Evolutionary conservation across 2,329 filamentous ascomycete genomes (phyloP), one percentile per base, ranked within the genome.

Genomic region (Metarhizium guizhouense): DNA sequence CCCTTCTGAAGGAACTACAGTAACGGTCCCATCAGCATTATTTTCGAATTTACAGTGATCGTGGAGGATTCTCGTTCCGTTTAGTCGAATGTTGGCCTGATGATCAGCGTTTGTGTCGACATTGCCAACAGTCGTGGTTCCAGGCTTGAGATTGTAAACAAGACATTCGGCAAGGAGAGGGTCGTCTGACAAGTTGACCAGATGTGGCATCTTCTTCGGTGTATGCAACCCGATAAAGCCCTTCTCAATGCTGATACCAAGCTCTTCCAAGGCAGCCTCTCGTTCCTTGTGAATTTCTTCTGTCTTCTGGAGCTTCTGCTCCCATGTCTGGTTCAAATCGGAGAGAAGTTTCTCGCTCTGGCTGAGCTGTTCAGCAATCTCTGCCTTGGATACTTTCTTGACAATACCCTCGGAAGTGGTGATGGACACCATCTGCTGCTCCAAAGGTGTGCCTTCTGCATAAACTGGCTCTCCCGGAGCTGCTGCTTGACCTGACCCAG

Each of bases 221-320:
- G 92, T 97, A 58, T 90, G 93, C 58, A 99, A 76, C 14, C 94
- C 94, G 58, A 99, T 86, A 66, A 96, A 96, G 6, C 94, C 94
- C 71, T 99, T 99, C 68, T 99, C 94, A 62, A 99, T 99, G 71
- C 92, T 97, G 72, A 99, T 97, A 61, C 94, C 94, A 47, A 99
- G 81, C 70, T 99, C 94, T 74, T 99, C 94, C 49, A 99, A 76
- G 10, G 94, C 94, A 51, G 91, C 85, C 72, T 99, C 94, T 62
- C 94, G 85, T 72, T 99, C 94, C 69, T 96, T 96, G 76, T 99
- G 94, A 55, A 99, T 97, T 63, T 93, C 85, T 70, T 99, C 94
- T 0, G 94, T 99, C 74, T 95, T 96, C 61, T 84, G 81, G 59
- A 99, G 75, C 72, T 97, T 97, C 74, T 99, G 84, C 74, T 99